A percentile compares a stretch with the other conserved stretches of the same genome.
phyloP scores from a whole-genome alignment of 169 alveolate genomes.

The Condylostoma magnum region DNA sequence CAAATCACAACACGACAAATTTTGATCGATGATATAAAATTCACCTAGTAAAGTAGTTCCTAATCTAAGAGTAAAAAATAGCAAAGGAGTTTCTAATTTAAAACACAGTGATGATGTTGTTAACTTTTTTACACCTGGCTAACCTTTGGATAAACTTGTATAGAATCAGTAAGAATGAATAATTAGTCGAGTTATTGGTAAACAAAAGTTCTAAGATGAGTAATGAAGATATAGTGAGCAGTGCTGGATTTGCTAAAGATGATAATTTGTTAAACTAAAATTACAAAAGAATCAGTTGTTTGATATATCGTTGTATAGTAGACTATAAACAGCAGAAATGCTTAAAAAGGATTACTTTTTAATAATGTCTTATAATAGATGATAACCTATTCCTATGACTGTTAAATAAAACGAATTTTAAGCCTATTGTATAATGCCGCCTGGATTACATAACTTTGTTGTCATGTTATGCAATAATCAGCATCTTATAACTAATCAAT shows the following conservation, averaged over 20 bases:
- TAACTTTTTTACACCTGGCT: not conserved
- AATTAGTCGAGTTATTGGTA: not conserved
- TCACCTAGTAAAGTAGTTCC: too few species aligned
- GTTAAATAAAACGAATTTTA: not conserved
- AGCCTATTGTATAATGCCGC: not conserved
- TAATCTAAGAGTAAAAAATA: not conserved
- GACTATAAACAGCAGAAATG: not conserved
- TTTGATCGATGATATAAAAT: not conserved
- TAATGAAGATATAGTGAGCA: not conserved
- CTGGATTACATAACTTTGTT: slow-evolving; percentile 11
- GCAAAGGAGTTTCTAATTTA: not conserved
- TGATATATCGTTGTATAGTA: not conserved
- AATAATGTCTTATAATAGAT: slow-evolving; percentile 1
- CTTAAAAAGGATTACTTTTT: not conserved
- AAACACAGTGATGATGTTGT: slow-evolving; percentile 1
- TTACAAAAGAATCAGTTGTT: not conserved
- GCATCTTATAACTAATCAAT: not conserved
- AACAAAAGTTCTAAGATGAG: not conserved
- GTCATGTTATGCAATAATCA: not conserved
- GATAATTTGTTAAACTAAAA: not conserved
- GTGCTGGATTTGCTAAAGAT: slow-evolving; percentile 21
- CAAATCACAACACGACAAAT: too few species aligned
- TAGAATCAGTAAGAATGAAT: too few species aligned
- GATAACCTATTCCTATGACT: not conserved
- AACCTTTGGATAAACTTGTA: too few species aligned